Conservation (phyloP, 1,284 basidiomycete species). For the Papiliotrema fonsecae region DNA sequence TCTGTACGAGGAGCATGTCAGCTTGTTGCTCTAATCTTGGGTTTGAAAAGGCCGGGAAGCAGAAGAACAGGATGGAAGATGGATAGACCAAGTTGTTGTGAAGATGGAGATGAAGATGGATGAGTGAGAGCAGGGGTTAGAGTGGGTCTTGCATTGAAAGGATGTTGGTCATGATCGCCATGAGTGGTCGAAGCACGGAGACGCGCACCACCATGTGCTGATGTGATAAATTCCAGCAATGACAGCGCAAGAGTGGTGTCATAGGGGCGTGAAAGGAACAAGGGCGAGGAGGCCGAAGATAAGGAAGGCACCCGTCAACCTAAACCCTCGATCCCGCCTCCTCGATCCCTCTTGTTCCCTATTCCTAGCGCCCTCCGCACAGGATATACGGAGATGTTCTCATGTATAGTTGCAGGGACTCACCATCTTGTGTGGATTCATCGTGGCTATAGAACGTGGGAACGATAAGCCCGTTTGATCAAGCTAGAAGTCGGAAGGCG, state of each 20-base stretch:
- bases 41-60: not conserved
- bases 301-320: not conserved
- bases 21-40: not conserved
- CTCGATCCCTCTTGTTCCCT: not conserved
- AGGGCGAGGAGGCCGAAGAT: not conserved
- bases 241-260: not conserved
- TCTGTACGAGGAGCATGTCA: conserved; percentile 26
- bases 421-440: conserved; percentile 47
- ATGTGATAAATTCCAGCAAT: too few relatives aligned
- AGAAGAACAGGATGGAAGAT: not conserved
- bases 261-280: not conserved
- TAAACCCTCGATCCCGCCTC: not conserved
- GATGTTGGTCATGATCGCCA: not conserved
- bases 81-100: not conserved
- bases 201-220: not conserved
- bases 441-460: too few relatives aligned
- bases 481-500: too few relatives aligned
- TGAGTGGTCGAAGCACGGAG: not conserved
- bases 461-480: too few relatives aligned
- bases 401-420: conserved; percentile 11
- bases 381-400: not conserved
- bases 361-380: not conserved
- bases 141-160: not conserved
- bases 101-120: not conserved
- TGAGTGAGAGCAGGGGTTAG: not conserved